Base-by-base conservation (phyloP, 768 basidiomycete species). In the Rhodocollybia butyracea region DNA sequence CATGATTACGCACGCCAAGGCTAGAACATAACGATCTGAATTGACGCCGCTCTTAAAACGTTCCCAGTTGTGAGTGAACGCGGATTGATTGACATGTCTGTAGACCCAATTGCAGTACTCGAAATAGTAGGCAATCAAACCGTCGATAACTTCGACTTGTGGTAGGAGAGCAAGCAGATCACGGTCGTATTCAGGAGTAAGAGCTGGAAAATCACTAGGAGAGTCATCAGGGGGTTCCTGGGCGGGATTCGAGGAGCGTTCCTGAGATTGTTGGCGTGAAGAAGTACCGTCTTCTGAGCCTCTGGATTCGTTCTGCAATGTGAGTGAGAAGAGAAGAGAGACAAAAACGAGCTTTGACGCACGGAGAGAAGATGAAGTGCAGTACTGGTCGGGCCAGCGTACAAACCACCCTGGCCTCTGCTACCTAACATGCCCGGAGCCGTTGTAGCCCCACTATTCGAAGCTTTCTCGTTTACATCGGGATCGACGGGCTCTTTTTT, bases 71-170 rank as follows among this genome's bases (percentile, higher is more conserved):
- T 75, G 69, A 11, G 71, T 70, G 65, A 92, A 89, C 13, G 82
- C 73, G 1, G 71, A 55, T 52, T 84, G 78, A 67, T 90, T 86
- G 57, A 92, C 80, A 64, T 89, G 85, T 38, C 88, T 84, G 69
- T 91, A 89, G 51, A 91, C 83, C 90, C 90, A 93, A 68, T 88
- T 91, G 78, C 89, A 90, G 64, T 88, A 89, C 61, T 89, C 87
- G 62, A 91, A 91, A 69, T 93, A 92, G 70, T 84, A 86, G 46
- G 71, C 70, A 64, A 93, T 77, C 51, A 93, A 82, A 17, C 77
- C 80, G 63, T 92, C 90, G 62, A 91, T 84, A 50, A 85, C 73
- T 43, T 86, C 80, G 51, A 86, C 68, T 19, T 80, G 72, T 2
- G 90, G 90, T 2, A 93, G 78, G 54, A 79, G 69, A 3, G 77